Conservation (phyloP, 2,329 filamentous ascomycete species). For the Truncatella angustata region DNA sequence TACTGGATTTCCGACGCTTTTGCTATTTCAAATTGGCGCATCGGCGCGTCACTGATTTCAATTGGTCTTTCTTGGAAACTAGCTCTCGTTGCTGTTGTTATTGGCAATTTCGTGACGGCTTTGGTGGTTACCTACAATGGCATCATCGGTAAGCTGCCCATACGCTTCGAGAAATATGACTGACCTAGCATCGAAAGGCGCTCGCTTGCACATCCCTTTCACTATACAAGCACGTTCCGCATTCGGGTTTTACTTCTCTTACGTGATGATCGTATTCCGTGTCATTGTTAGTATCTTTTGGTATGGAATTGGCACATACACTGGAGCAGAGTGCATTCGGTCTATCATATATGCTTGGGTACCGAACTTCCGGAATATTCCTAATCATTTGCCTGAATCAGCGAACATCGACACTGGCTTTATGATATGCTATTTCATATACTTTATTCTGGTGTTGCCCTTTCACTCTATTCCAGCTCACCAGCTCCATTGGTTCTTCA, state of each 20-base stretch:
- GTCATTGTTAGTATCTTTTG: conserved; percentile 33
- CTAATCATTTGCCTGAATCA: conserved; percentile 11
- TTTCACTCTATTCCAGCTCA: conserved; percentile 16
- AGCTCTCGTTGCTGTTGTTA: conserved; percentile 16
- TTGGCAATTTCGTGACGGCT: conserved; percentile 17
- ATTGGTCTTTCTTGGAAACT: conserved; percentile 19
- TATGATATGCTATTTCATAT: conserved; percentile 15
- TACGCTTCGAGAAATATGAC: neutral
- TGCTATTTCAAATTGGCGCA: conserved; percentile 16
- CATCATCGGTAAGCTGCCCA: conserved; percentile 15
- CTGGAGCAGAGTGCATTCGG: conserved; percentile 24
- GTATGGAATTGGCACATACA: conserved; percentile 29
- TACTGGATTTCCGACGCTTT: conserved; percentile 22
- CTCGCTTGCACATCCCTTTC: conserved; percentile 25
- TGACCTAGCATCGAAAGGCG: conserved; percentile 7
- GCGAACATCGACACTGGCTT: conserved; percentile 12
- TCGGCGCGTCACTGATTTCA: conserved; percentile 16
- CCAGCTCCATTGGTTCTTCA: conserved; percentile 15
- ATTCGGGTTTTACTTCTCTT: conserved; percentile 24
- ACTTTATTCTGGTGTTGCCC: conserved; percentile 11
- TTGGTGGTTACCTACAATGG: conserved; percentile 19
- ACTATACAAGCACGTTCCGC: conserved; percentile 24
- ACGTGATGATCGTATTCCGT: conserved; percentile 24
- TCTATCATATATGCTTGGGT: conserved; percentile 22
- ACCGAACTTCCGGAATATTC: conserved; percentile 11